These are phyloP conservation scores for Lentinus brumalis DNA, from an alignment of 768 basidiomycete genomes.

Conservation along the genomic window DNA sequence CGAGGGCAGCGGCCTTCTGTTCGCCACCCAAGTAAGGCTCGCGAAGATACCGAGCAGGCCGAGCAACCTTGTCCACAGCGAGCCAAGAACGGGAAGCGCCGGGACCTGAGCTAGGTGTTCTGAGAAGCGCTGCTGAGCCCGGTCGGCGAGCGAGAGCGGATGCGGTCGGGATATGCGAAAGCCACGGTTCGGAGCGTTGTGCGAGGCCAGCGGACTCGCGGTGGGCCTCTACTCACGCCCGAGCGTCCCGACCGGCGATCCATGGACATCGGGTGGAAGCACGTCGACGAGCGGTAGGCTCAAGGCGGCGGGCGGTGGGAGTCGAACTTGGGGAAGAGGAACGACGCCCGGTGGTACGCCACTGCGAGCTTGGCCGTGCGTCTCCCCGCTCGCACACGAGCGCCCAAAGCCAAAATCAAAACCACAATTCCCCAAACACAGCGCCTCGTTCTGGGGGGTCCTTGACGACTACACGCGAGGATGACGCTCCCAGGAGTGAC, in stretches of 20 bases:
- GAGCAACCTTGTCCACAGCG: not conserved
- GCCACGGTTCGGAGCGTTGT: not conserved
- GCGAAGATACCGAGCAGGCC: not conserved
- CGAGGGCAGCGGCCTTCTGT: not conserved
- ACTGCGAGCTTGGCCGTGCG: not conserved
- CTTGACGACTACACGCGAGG: no score
- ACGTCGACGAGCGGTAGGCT: constrained; percentile 1
- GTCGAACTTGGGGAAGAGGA: not conserved
- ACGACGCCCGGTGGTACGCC: not conserved
- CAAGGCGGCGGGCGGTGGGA: not conserved
- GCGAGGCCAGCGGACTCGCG: not conserved
- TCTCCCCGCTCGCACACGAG: not conserved
- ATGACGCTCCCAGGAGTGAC: no score
- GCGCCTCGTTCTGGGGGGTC: not conserved
- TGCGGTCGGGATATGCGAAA: not conserved
- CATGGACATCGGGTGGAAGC: constrained; percentile 18
- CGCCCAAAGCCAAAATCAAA: not conserved
- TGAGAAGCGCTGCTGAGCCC: not conserved
- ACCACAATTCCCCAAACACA: not conserved
- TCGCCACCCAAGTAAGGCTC: not conserved
- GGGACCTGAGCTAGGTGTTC: not conserved
- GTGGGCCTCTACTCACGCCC: not conserved
- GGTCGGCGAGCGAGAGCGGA: not conserved
- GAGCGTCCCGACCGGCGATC: constrained; percentile 10
- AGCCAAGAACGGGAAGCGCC: not conserved